phyloP scores from a whole-genome alignment of 805 yeast species.

The Yamadazyma insecticola region DNA sequence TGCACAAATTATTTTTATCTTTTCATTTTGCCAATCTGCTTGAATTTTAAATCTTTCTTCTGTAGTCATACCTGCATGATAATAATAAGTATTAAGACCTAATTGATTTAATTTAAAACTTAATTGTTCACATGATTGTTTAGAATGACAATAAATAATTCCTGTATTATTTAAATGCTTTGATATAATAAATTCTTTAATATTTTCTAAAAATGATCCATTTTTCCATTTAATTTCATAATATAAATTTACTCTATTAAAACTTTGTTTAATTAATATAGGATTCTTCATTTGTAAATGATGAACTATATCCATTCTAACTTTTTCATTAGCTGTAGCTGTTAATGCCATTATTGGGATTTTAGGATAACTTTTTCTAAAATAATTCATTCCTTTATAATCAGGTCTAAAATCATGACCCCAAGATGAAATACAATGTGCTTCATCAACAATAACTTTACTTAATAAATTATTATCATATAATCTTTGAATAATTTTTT shows the following conservation, averaged over 20 bases:
- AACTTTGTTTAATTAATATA: constrained; percentile 77
- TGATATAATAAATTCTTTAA: constrained; percentile 48
- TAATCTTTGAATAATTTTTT: constrained; percentile 54
- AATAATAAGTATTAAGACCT: constrained; percentile 69
- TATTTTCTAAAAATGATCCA: constrained; percentile 51
- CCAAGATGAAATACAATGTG: constrained; percentile 98
- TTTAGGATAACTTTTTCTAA: constrained; percentile 68
- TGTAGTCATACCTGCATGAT: constrained; percentile 93
- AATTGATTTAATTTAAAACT: constrained; percentile 51
- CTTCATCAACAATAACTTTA: constrained; percentile 91
- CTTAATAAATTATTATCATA: constrained; percentile 59
- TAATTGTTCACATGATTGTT: constrained; percentile 80
- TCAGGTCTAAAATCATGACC: constrained; percentile 98
- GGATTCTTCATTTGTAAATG: constrained; percentile 64
- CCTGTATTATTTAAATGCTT: constrained; percentile 65
- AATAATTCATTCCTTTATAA: constrained; percentile 72
- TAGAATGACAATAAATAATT: constrained; percentile 90
- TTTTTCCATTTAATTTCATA: constrained; percentile 74
- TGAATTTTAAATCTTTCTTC: constrained; percentile 74
- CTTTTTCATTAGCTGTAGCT: constrained; percentile 93
- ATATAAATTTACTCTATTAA: constrained; percentile 79
- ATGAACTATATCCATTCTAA: constrained; percentile 77
- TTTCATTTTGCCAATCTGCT: constrained; percentile 71
- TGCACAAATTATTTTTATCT: constrained; percentile 81
- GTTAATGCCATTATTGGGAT: constrained; percentile 95